A percentile compares a stretch with the other conserved stretches of the same genome.
Evolutionary conservation across 1,284 basidiomycete genomes (phyloP).

Genomic region (Melampsora abietis-canadensis): DNA sequence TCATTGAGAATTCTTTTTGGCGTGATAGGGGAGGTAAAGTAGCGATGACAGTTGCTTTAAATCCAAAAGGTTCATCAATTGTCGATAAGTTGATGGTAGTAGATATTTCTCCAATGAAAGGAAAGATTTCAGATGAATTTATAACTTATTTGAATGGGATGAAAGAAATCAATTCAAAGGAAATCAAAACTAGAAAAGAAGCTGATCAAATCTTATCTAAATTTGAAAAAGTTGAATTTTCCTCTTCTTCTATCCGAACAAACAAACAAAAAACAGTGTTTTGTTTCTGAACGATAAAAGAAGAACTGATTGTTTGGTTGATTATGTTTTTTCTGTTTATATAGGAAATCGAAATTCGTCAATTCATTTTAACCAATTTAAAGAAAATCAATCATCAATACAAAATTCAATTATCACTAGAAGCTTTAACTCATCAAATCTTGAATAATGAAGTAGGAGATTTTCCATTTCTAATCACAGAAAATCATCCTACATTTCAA

Average conservation of each 20-base stretch:
- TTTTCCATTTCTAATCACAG: constrained; percentile 9
- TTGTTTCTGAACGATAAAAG: neutral
- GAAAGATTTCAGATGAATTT: constrained; percentile 27
- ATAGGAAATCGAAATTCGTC: constrained; percentile 33
- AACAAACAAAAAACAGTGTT: too few relatives aligned
- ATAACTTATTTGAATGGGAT: constrained; percentile 29
- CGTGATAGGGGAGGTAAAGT: constrained; percentile 41
- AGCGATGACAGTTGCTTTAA: constrained; percentile 36
- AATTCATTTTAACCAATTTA: constrained; percentile 37
- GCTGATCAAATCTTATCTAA: constrained; percentile 36
- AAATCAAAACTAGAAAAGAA: constrained; percentile 19
- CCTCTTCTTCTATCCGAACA: neutral
- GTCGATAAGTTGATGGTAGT: constrained; percentile 17
- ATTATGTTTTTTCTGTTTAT: too few relatives aligned
- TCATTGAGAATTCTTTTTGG: neutral
- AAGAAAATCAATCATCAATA: constrained; percentile 15
- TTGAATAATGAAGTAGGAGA: constrained; percentile 35
- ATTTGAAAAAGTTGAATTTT: constrained; percentile 17
- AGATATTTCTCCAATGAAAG: constrained; percentile 38
- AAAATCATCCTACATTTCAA: neutral
- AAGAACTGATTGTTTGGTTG: neutral
- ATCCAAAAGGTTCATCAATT: neutral
- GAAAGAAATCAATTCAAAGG: constrained; percentile 24
- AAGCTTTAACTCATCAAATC: constrained; percentile 29
- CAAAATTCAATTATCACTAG: constrained; percentile 29